Percentiles rank a stretch among this genome's conserved stretches.
phyloP scores from a whole-genome alignment of 176 grass and related monocot genomes.

The barley (Hordeum vulgare) region MorexV3_pseudomolecules_assembly NC_058521.1:570357776-570358275 shows the following conservation, averaged over 20 bases:
- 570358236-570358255: not conserved
- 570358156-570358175: not conserved
- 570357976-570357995: constrained; percentile 55
- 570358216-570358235: not conserved
- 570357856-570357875: constrained; percentile 97
- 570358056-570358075: constrained; percentile 92
- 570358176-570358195: not conserved
- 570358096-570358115: constrained; percentile 71
- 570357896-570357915: constrained; percentile 88
- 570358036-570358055: constrained; percentile 96
- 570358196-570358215: not conserved
- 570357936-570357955: constrained; percentile 55
- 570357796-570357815: no score
- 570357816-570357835: constrained; percentile 84
- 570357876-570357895: constrained; percentile 99
- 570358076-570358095: constrained; percentile 56
- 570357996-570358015: constrained; percentile 89
- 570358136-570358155: constrained; percentile 88
- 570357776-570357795: no score
- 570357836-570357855: constrained; percentile 93
- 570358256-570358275: not conserved
- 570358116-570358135: constrained; percentile 83
- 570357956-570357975: constrained; percentile 51
- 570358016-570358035: constrained; percentile 98
- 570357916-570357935: constrained; percentile 62